Evolutionary conservation across 331 rosid species (phyloP).

Genomic region (Spiraea crenata): DNA sequence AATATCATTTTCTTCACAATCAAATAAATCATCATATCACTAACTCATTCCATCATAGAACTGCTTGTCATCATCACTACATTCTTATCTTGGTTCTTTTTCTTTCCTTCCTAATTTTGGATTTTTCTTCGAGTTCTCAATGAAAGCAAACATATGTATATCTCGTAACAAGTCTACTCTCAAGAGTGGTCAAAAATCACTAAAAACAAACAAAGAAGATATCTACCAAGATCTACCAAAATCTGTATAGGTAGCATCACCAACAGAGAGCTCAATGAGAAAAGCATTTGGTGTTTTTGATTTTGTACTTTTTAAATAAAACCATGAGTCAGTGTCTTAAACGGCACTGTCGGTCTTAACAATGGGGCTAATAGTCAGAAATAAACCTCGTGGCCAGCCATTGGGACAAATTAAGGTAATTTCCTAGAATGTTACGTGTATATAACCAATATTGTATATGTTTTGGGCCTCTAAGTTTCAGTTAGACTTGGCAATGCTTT

Average conservation of each 20-base stretch:
- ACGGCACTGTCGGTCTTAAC: too few relatives aligned
- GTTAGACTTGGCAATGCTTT: constrained; percentile 1
- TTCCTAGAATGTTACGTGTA: too few relatives aligned
- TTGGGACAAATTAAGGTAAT: too few relatives aligned
- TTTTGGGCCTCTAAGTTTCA: not conserved
- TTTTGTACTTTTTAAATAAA: not conserved
- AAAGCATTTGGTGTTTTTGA: constrained; percentile 1
- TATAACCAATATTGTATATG: not conserved
- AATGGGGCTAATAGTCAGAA: too few relatives aligned
- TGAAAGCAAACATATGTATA: not conserved
- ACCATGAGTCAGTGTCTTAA: too few relatives aligned
- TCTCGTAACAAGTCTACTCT: not conserved
- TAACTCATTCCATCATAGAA: not conserved
- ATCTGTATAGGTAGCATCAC: constrained; percentile 4
- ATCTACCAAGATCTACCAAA: not conserved
- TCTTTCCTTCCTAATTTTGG: not conserved
- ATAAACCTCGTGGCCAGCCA: too few relatives aligned
- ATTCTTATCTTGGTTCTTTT: not conserved
- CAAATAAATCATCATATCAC: not conserved
- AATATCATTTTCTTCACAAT: not conserved
- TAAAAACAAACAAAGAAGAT: not conserved
- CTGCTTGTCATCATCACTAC: not conserved
- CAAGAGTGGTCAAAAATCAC: not conserved
- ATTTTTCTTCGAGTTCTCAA: not conserved
- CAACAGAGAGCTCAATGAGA: not conserved